Percentiles rank a stretch among this genome's conserved stretches.
phyloP scores from a whole-genome alignment of 2,329 filamentous ascomycete genomes.

The Podosphaera aphanis region DNA sequence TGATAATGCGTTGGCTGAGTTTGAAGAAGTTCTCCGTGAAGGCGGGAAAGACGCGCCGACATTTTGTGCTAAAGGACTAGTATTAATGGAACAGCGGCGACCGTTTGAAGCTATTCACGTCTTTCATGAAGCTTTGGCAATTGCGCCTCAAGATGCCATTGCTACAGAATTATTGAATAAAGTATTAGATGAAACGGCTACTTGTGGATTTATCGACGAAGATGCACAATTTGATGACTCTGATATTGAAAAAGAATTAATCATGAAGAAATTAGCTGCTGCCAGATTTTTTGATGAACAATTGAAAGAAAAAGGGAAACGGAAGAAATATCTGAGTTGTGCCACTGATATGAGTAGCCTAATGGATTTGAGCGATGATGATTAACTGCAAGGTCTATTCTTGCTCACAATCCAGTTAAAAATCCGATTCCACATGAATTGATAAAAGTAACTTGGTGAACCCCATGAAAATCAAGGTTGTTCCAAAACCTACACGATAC shows the following conservation, averaged over 20 bases:
- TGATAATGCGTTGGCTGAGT: slow-evolving; percentile 51
- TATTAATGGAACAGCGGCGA: slow-evolving; percentile 53
- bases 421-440: no score
- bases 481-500: no score
- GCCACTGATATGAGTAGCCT: slow-evolving; percentile 22
- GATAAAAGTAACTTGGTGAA: no score
- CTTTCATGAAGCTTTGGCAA: slow-evolving; percentile 63
- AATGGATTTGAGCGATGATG: slow-evolving; percentile 34
- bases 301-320: slow-evolving; percentile 20
- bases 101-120: slow-evolving; percentile 58
- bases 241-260: slow-evolving; percentile 30
- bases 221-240: slow-evolving; percentile 24
- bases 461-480: no score
- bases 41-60: slow-evolving; percentile 59
- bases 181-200: slow-evolving; percentile 39
- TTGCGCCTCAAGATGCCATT: slow-evolving; percentile 58
- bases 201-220: slow-evolving; percentile 12
- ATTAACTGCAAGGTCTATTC: slow-evolving; percentile 14
- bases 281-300: slow-evolving; percentile 13
- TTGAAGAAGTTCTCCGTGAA: slow-evolving; percentile 66
- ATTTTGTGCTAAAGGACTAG: slow-evolving; percentile 63
- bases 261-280: slow-evolving; percentile 23
- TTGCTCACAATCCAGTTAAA: no score
- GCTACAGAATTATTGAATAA: slow-evolving; percentile 57
- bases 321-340: slow-evolving; percentile 17